Conservation (phyloP, 345 rosid species). For the Abelmoschus esculentus region DNA sequence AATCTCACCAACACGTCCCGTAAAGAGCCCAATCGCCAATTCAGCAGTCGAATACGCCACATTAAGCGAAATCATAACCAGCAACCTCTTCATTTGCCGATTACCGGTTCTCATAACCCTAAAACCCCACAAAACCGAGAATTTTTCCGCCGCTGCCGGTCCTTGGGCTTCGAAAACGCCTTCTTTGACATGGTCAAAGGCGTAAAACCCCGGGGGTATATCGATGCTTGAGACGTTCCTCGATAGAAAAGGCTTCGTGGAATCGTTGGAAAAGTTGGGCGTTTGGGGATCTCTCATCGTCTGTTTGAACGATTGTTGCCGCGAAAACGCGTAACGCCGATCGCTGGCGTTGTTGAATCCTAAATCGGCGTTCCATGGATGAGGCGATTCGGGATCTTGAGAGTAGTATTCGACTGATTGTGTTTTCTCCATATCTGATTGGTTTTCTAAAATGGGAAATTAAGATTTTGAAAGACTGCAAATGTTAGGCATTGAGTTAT, state of each 20-base stretch:
- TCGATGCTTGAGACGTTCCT: slow-evolving; percentile 67
- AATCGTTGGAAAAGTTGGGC: slow-evolving; percentile 30
- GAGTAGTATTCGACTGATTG: slow-evolving; percentile 30
- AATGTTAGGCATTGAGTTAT: neutral
- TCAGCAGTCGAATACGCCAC: slow-evolving; percentile 87
- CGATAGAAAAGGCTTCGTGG: slow-evolving; percentile 60
- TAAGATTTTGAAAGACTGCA: neutral
- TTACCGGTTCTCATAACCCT: slow-evolving; percentile 48
- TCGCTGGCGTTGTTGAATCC: slow-evolving; percentile 42
- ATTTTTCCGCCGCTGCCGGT: slow-evolving; percentile 10
- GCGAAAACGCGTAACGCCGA: slow-evolving; percentile 67
- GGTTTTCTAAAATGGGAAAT: neutral
- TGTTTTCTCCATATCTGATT: slow-evolving; percentile 35
- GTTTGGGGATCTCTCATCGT: slow-evolving; percentile 45
- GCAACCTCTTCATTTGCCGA: slow-evolving; percentile 69
- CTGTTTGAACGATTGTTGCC: slow-evolving; percentile 63
- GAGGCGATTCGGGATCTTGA: slow-evolving; percentile 27
- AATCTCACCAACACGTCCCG: slow-evolving; percentile 75
- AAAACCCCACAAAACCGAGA: slow-evolving; percentile 25
- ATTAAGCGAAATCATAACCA: slow-evolving; percentile 72
- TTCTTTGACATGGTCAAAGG: slow-evolving; percentile 27
- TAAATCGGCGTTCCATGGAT: slow-evolving; percentile 39
- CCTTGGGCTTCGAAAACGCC: slow-evolving; percentile 26
- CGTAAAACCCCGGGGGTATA: slow-evolving; percentile 49
- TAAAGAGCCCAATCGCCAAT: slow-evolving; percentile 63